These are phyloP conservation scores for Acanthamoeba lugdunensis DNA, from an alignment of 208 protist genomes.

Conservation along the genomic window DNA sequence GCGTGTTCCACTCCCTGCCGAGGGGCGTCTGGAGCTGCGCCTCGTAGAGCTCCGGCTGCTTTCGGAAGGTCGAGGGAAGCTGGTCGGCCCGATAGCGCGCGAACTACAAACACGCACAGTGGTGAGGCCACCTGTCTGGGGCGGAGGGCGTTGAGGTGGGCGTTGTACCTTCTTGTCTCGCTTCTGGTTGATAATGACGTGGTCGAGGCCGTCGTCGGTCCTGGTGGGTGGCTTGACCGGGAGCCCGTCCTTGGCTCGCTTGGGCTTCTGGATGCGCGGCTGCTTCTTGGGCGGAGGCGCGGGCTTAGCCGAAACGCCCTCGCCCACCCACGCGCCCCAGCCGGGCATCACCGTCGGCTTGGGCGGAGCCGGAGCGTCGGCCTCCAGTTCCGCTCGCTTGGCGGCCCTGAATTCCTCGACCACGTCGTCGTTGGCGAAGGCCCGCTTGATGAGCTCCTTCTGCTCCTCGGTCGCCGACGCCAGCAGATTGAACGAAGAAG, in stretches of 20 bases:
- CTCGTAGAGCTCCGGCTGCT: slow-evolving; percentile 68
- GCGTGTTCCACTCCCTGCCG: slow-evolving; percentile 72
- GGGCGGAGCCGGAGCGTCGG: not conserved
- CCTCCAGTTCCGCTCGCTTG: slow-evolving; percentile 41
- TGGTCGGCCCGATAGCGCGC: slow-evolving; percentile 56
- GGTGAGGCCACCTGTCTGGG: not conserved
- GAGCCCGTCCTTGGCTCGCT: not conserved
- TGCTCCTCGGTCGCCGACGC: slow-evolving; percentile 68
- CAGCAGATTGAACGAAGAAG: slow-evolving; percentile 58
- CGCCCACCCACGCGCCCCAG: slow-evolving; percentile 69
- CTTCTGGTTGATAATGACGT: slow-evolving; percentile 76
- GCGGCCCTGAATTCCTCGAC: slow-evolving; percentile 66
- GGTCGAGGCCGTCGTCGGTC: slow-evolving; percentile 52
- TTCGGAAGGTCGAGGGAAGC: slow-evolving; percentile 27
- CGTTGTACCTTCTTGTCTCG: slow-evolving; percentile 61
- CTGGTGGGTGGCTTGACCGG: slow-evolving; percentile 35
- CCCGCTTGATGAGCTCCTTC: slow-evolving; percentile 74
- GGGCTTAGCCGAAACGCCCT: not conserved
- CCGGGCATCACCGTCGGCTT: slow-evolving; percentile 46
- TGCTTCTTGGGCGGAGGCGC: slow-evolving; percentile 10
- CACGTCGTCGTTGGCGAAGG: slow-evolving; percentile 74
- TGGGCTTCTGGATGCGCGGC: slow-evolving; percentile 68
- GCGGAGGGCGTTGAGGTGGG: not conserved
- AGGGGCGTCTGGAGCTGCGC: slow-evolving; percentile 41
- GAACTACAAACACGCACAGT: not conserved